These are phyloP conservation scores for Kondoa subrosea DNA, from an alignment of 768 basidiomycete genomes.

Conservation along the genomic window DNA sequence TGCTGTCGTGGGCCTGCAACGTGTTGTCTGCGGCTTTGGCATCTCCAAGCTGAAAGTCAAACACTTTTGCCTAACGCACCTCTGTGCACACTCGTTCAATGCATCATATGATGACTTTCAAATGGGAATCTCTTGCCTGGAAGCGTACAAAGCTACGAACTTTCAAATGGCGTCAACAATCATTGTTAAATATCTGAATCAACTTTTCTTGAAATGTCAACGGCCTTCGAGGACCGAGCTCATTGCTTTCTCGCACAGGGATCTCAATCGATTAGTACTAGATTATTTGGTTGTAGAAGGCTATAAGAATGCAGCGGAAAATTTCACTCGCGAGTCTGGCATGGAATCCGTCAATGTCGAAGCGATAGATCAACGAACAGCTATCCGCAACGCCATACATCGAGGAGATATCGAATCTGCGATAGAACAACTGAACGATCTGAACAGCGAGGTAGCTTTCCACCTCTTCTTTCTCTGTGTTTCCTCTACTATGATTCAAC, in stretches of 20 bases:
- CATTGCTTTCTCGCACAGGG: slow-evolving; percentile 42
- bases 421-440: slow-evolving; percentile 82
- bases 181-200: too few species aligned
- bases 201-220: too few species aligned
- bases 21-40: too few species aligned
- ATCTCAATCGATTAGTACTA: slow-evolving; percentile 84
- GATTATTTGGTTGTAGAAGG: slow-evolving; percentile 97
- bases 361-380: slow-evolving; percentile 82
- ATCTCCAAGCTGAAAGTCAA: too few species aligned
- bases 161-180: too few species aligned
- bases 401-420: slow-evolving; percentile 89
- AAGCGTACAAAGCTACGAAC: too few species aligned
- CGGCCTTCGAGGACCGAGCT: too few species aligned
- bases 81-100: too few species aligned
- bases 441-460: slow-evolving; percentile 80
- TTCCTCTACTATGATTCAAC: slow-evolving; percentile 6
- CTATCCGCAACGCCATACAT: slow-evolving; percentile 81
- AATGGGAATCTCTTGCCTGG: too few species aligned
- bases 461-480: slow-evolving; percentile 14
- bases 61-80: too few species aligned
- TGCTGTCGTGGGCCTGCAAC: too few species aligned
- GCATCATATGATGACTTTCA: too few species aligned
- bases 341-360: slow-evolving; percentile 61
- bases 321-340: slow-evolving; percentile 71
- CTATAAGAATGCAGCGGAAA: slow-evolving; percentile 86